phyloP scores from a whole-genome alignment of 305 asterid genomes.

The Rubia tinctorum region DNA sequence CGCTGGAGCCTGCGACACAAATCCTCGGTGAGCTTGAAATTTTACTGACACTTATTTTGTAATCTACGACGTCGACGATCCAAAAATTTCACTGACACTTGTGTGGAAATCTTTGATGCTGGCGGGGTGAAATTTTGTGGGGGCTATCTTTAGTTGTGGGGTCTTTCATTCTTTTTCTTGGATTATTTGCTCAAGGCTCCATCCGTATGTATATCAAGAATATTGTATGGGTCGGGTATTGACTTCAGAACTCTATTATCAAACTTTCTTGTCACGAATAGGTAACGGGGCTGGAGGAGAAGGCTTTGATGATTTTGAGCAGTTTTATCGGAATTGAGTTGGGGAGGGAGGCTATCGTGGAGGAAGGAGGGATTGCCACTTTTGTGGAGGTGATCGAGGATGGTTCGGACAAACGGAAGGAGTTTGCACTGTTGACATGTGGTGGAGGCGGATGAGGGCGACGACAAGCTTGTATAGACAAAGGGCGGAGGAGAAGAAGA shows the following conservation, averaged over 20 bases:
- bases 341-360: slow-evolving; percentile 68
- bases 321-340: slow-evolving; percentile 45
- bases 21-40: no score
- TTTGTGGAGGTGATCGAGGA: slow-evolving; percentile 87
- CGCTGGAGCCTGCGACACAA: no score
- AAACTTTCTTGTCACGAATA: slow-evolving; percentile 4
- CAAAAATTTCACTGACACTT: no score
- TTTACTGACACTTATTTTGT: no score
- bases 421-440: slow-evolving; percentile 71
- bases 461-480: no score
- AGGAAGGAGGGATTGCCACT: slow-evolving; percentile 86
- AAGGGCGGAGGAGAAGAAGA: no score
- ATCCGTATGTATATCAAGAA: slow-evolving; percentile 28
- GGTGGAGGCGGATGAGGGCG: no score
- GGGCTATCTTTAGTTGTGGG: slow-evolving; percentile 25
- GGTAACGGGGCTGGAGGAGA: slow-evolving; percentile 23
- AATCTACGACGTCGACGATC: no score
- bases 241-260: slow-evolving; percentile 51
- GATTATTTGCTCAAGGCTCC: neutral
- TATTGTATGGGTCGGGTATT: slow-evolving; percentile 95
- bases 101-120: no score
- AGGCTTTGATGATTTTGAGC: slow-evolving; percentile 91
- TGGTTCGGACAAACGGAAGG: slow-evolving; percentile 78
- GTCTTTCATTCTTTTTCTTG: neutral
- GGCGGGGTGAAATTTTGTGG: no score